phyloP scores from a whole-genome alignment of 176 grass and related monocot genomes.

The Tillandsia fasciculata region DNA sequence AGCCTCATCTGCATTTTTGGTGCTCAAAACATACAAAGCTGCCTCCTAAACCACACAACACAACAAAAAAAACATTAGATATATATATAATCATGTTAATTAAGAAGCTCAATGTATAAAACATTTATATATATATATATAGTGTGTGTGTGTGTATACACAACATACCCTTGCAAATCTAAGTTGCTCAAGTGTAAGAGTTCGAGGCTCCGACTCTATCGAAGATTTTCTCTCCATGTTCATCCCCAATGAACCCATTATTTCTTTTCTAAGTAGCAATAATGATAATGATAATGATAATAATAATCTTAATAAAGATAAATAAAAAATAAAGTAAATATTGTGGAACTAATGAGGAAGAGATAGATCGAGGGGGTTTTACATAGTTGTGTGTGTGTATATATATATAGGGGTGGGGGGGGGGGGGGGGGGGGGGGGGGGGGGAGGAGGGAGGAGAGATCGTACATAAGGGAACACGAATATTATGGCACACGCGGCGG shows the following conservation, averaged over 20 bases:
- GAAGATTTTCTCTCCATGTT: conserved; percentile 20
- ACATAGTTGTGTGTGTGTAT: too few relatives aligned
- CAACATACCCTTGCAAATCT: conserved; percentile 46
- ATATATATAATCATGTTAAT: not conserved
- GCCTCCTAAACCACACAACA: conserved; percentile 23
- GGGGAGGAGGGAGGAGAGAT: too few relatives aligned
- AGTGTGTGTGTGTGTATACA: not conserved
- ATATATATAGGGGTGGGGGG: too few relatives aligned
- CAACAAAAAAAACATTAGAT: not conserved
- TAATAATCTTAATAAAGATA: too few relatives aligned
- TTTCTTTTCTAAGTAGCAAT: not conserved
- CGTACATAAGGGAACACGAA: too few relatives aligned
- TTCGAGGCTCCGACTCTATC: conserved; percentile 58
- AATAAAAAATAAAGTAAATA: too few relatives aligned
- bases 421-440: too few relatives aligned
- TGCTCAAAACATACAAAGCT: conserved; percentile 39
- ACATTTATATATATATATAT: not conserved
- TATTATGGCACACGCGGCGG: not conserved
- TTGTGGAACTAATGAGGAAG: too few relatives aligned
- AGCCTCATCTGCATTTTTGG: conserved; percentile 35
- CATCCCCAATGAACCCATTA: conserved; percentile 11
- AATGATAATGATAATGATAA: too few relatives aligned
- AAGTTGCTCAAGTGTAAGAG: conserved; percentile 43
- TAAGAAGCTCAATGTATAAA: not conserved
- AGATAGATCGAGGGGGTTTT: too few relatives aligned